Evolutionary conservation across 768 basidiomycete genomes (phyloP).

Genomic region (Lentinula detonsa): DNA sequence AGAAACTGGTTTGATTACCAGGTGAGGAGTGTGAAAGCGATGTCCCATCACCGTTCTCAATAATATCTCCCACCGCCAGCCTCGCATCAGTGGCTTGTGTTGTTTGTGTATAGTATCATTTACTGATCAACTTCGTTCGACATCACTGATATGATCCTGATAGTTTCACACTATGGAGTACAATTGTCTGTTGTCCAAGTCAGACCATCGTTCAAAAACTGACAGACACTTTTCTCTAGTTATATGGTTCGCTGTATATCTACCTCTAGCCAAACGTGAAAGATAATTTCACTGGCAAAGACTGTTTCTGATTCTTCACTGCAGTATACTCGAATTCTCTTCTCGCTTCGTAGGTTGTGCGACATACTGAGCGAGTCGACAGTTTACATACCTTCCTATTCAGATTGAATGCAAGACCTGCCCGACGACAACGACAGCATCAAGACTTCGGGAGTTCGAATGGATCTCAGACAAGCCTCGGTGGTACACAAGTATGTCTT

Average conservation of each 20-base stretch:
- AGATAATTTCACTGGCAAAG: not conserved
- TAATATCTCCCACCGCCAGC: constrained; percentile 1
- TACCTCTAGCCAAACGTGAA: constrained; percentile 19
- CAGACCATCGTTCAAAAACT: not conserved
- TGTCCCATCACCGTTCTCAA: not conserved
- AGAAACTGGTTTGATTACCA: constrained; percentile 20
- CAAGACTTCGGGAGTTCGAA: not conserved
- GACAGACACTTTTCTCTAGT: constrained; percentile 8
- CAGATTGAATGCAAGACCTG: not conserved
- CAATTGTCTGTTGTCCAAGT: constrained; percentile 10
- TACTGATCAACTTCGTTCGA: not conserved
- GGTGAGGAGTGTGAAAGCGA: constrained; percentile 7
- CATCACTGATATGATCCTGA: not conserved
- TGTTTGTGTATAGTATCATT: constrained; percentile 13
- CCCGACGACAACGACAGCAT: not conserved
- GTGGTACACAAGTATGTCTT: not conserved
- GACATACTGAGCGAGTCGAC: not conserved
- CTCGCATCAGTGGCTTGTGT: constrained; percentile 17
- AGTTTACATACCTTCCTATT: not conserved
- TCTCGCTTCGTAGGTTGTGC: not conserved
- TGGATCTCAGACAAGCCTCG: not conserved
- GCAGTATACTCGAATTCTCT: constrained; percentile 3
- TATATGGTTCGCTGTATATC: constrained; percentile 21
- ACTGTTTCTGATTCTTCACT: not conserved
- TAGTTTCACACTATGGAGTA: constrained; percentile 19